Evolutionary conservation across 176 grass and related monocot genomes (phyloP), one percentile per base, ranked within the genome.

Genomic region (Coix lacrymajobi): DNA sequence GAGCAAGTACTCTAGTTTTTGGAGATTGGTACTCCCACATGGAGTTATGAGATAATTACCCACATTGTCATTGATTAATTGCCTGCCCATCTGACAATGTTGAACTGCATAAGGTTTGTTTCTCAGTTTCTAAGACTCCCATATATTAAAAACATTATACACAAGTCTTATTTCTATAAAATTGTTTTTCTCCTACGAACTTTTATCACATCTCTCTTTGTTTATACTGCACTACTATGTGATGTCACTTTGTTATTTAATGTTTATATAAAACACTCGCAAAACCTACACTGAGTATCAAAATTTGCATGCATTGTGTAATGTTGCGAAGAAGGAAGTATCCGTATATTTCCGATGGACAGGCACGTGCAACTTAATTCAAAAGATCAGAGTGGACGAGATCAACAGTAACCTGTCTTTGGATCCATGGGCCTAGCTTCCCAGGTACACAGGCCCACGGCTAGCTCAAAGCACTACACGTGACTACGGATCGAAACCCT

Each of bases 401-500:
- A 31, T 51, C 20, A 60, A 22, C n/a, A 75, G 74, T 65, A 66
- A 63, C 31, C 66, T 79, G 69, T 75, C 69, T 58, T 16, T 20
- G 51, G 48, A 30, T 45, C 38, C 38, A 87, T 69, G 69, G 70
- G 71, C 28, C 56, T 58, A 58, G 56, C 78, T 57, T 40, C 75
- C 38, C 44, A 31, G 25, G 10, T 22, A 36, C 15, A 8, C 2
- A 79, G 66, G 71, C 63, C 68, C 71, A 79, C 79, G 33, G 46
- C 22, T 29, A 14, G 22, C 20, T 38, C 15, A 15, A 11, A 54
- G 73, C 80, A 65, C 66, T 78, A 70, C 73, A 88, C 66, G 86
- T 88, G 79, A 31, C 31, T 70, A 82, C 63, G 29, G 40, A 29
- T 28, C 34, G 11, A 48, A 36, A n/a, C n/a, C 44, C 19, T 28